phyloP scores from a whole-genome alignment of 2,329 filamentous ascomycete species.

The Arthrobotrys sphaeroides region DNA sequence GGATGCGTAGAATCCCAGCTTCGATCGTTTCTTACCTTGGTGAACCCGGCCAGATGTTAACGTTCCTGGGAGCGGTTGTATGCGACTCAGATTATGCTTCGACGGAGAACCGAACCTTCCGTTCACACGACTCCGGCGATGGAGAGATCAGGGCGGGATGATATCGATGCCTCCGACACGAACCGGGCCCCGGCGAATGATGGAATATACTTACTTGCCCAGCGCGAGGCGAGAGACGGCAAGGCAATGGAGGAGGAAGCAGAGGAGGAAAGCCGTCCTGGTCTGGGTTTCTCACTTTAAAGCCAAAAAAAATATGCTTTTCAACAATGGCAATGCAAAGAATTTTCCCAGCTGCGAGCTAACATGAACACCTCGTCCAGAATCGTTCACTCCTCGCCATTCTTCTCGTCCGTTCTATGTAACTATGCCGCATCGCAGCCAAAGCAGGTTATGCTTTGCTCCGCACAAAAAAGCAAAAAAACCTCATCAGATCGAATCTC shows the following conservation, averaged over 20 bases:
- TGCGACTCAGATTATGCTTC: constrained; percentile 40
- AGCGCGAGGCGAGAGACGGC: constrained; percentile 7
- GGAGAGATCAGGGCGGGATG: not conserved
- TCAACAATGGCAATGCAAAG: constrained; percentile 9
- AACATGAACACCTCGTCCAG: constrained; percentile 20
- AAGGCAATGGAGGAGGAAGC: constrained; percentile 12
- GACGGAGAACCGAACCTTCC: constrained; percentile 18
- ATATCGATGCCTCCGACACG: constrained; percentile 43
- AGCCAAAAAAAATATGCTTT: constrained; percentile 31
- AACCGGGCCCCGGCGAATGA: constrained; percentile 29
- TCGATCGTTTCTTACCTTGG: constrained; percentile 53
- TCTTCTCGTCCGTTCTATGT: constrained; percentile 13
- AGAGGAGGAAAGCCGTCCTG: constrained; percentile 8
- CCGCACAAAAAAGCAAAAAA: constrained; percentile 47
- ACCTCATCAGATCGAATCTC: constrained; percentile 39
- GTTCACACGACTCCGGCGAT: constrained; percentile 31
- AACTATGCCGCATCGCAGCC: constrained; percentile 46
- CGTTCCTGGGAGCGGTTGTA: constrained; percentile 40
- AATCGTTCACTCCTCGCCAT: constrained; percentile 24
- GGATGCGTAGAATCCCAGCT: constrained; percentile 51
- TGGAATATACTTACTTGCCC: constrained; percentile 25
- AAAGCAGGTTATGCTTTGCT: constrained; percentile 5
- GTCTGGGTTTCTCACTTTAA: constrained; percentile 30
- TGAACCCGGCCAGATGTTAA: constrained; percentile 42
- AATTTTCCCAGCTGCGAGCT: constrained; percentile 28